Base-by-base conservation (phyloP, 1,139 yeast genomes). In the Spencermartinsiella ligniputridi region DNA sequence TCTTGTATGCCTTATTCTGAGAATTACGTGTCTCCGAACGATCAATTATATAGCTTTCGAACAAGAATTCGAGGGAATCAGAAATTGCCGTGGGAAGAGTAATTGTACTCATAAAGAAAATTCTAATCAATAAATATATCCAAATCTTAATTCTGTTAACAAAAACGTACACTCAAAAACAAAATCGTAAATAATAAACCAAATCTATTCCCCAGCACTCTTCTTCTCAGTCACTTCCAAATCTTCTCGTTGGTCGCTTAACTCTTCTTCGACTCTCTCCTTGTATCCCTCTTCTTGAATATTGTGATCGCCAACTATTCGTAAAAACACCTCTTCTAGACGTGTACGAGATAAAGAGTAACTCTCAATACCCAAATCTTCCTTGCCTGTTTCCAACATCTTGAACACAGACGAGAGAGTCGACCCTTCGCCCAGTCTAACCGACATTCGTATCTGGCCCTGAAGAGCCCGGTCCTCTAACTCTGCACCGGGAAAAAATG, bases 241-340 rank as follows among this genome's bases (percentile, higher is more conserved):
- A n/a, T n/a, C n/a, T n/a, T 27, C 32, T 27, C 15, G 32, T n/a
- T 27, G 32, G n/a, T 27, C 32, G 4, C 15, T 8, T n/a, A 15
- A 27, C 6, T 27, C 32, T 27, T 27, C 32, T 27, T n/a, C 32
- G n/a, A n/a, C 32, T n/a, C 32, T 9, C 32, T 11, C 32, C 15
- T 27, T n/a, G 25, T 32, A 44, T 13, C 41, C 35, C 21, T 46
- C 47, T 20, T 40, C 45, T 4, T 16, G 20, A 3, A 43, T 35
- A 16, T 51, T 39, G 35, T 53, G 54, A 20, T 41, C 40, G 1
- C 63, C 57, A 9, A 64, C 65, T 44, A 64, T 63, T 17, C 53
- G 53, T 45, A 64, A 50, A 44, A 64, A 64, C 17, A 64, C 68
- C 44, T 64, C 66, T 49, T 64, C 68, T 29, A 64, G 46, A 15